Conservation (phyloP, 2,329 filamentous ascomycete genomes). For the Colletotrichum kahawae region DNA sequence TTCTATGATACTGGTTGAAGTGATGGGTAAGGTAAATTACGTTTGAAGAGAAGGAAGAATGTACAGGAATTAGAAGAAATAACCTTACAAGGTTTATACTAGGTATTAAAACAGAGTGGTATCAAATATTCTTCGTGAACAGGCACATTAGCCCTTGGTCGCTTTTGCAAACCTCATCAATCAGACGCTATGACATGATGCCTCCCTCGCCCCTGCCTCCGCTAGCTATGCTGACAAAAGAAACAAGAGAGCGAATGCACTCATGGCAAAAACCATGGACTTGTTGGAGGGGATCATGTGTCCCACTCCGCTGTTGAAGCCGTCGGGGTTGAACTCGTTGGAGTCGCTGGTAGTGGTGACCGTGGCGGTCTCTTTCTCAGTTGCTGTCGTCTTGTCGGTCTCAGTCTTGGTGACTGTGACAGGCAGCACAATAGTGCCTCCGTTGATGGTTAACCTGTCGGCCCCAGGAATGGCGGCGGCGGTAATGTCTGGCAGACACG, state of each 20-base stretch:
- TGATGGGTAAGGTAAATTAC: neutral
- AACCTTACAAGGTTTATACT: neutral
- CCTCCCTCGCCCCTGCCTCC: neutral
- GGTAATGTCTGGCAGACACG: neutral
- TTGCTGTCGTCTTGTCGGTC: neutral
- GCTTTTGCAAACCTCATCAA: neutral
- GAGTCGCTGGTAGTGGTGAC: neutral
- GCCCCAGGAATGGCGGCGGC: neutral
- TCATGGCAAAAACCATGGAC: neutral
- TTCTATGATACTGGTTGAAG: neutral
- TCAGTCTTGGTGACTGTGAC: neutral
- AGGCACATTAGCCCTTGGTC: neutral
- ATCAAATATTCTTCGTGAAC: neutral
- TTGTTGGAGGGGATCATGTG: slow-evolving; percentile 2
- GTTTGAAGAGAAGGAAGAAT: neutral
- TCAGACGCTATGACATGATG: neutral
- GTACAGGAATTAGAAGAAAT: neutral
- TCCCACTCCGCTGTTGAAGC: slow-evolving; percentile 12
- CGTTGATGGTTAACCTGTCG: neutral
- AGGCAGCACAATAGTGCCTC: neutral
- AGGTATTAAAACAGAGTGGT: neutral
- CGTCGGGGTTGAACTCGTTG: neutral
- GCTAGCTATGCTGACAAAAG: slow-evolving; percentile 1
- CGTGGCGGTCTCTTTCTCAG: slow-evolving; percentile 5
- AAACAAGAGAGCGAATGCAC: neutral